phyloP scores from a whole-genome alignment of 441 rosid species.

The Bocquillonia castaneifolia region DNA sequence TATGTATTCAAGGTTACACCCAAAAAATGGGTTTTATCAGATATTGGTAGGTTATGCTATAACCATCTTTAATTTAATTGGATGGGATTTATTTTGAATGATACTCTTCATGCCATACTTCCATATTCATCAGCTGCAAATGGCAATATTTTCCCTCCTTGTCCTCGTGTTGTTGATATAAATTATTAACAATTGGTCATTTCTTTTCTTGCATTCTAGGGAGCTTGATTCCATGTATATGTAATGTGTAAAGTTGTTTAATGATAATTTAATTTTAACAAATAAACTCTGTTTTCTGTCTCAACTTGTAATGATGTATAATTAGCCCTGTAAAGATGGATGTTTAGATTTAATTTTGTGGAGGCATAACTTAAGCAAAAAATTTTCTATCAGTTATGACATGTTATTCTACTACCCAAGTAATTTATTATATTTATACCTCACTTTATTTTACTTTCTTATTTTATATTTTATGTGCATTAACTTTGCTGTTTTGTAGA shows the following conservation, averaged over 20 bases:
- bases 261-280: neutral
- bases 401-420: neutral
- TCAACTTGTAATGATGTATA: neutral
- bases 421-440: neutral
- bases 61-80: neutral
- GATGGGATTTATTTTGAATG: neutral
- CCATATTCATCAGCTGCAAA: neutral
- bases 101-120: neutral
- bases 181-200: neutral
- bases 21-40: slow-evolving; percentile 46
- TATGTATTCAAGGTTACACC: slow-evolving; percentile 69
- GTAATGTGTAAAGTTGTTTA: neutral
- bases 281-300: neutral
- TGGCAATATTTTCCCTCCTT: neutral
- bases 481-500: neutral
- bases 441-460: neutral
- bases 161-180: neutral
- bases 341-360: neutral
- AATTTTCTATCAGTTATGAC: neutral
- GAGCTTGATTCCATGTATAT: neutral
- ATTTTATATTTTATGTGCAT: neutral
- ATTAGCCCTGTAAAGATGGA: neutral
- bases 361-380: neutral
- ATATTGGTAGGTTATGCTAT: slow-evolving; percentile 50
- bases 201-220: neutral